These are phyloP conservation scores for Lolium multiflorum DNA, from an alignment of 176 grass and related monocot species.

Conservation along the genomic window DNA sequence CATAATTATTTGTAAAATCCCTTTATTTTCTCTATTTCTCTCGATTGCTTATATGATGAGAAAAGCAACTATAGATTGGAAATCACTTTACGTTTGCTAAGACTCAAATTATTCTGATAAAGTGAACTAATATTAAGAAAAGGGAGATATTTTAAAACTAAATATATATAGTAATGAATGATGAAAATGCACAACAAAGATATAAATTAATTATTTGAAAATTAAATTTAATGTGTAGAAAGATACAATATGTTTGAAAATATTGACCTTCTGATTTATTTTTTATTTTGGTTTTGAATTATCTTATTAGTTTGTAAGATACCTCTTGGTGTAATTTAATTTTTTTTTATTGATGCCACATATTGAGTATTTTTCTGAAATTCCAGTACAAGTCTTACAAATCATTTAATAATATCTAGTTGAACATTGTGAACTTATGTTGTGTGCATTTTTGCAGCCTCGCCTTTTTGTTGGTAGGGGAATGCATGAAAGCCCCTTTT, in stretches of 20 bases:
- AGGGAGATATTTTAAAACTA: neutral
- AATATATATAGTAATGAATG: neutral
- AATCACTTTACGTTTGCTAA: neutral
- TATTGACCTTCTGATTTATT: constrained; percentile 2
- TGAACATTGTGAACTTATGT: constrained; percentile 32
- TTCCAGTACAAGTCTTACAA: neutral
- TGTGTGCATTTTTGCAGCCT: constrained; percentile 59
- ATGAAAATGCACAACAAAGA: neutral
- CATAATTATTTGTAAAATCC: neutral
- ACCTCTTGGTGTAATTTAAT: constrained; percentile 1
- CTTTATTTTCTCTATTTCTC: neutral
- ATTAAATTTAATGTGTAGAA: neutral
- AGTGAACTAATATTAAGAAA: neutral
- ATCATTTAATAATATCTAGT: constrained; percentile 22
- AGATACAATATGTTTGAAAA: constrained; percentile 8
- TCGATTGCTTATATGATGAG: neutral
- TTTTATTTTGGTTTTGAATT: constrained; percentile 25
- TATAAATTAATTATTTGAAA: neutral
- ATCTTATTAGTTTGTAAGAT: constrained; percentile 12
- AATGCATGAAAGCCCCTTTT: constrained; percentile 95
- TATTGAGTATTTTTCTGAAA: neutral
- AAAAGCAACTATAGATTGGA: neutral
- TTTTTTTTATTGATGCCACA: constrained; percentile 10
- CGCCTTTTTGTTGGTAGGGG: constrained; percentile 91
- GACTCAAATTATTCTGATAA: too few species aligned